A percentile compares a stretch with the other conserved stretches of the same genome.
Evolutionary conservation across 768 basidiomycete species (phyloP).

Genomic region (Phaeotremella fagi): DNA sequence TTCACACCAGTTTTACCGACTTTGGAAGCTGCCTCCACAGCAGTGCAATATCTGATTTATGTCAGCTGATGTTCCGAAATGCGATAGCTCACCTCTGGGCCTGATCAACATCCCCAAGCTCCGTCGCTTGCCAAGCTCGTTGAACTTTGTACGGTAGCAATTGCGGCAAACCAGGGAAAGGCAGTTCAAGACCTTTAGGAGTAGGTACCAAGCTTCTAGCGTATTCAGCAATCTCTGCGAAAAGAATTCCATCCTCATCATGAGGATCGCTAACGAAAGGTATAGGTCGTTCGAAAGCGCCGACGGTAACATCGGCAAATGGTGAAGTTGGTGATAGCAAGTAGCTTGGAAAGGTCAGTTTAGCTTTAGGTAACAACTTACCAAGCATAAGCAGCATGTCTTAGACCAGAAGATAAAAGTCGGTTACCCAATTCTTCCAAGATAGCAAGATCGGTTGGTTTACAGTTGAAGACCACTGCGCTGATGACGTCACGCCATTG

Average conservation of each 20-base stretch:
- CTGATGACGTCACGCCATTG: slow-evolving; percentile 83
- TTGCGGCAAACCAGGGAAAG: slow-evolving; percentile 74
- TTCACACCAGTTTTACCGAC: slow-evolving; percentile 53
- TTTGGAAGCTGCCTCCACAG: slow-evolving; percentile 63
- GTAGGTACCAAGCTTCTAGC: slow-evolving; percentile 69
- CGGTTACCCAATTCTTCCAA: slow-evolving; percentile 80
- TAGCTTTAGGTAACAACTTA: slow-evolving; percentile 50
- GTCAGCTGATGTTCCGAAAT: neutral
- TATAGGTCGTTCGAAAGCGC: slow-evolving; percentile 63
- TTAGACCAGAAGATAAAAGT: slow-evolving; percentile 64
- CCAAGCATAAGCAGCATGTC: slow-evolving; percentile 90
- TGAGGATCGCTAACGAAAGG: slow-evolving; percentile 54
- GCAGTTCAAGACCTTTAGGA: slow-evolving; percentile 72
- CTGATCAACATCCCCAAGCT: slow-evolving; percentile 69
- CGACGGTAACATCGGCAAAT: slow-evolving; percentile 66
- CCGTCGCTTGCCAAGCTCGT: slow-evolving; percentile 69
- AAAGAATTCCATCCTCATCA: slow-evolving; percentile 62
- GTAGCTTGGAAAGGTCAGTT: slow-evolving; percentile 50
- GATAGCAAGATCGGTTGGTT: slow-evolving; percentile 64
- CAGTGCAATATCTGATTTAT: slow-evolving; percentile 76
- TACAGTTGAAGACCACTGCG: slow-evolving; percentile 68
- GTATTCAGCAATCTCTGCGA: slow-evolving; percentile 89
- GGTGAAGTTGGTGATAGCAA: slow-evolving; percentile 83
- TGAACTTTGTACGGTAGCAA: slow-evolving; percentile 83
- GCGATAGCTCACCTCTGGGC: slow-evolving; percentile 62